These are phyloP conservation scores for Rubus idaeus DNA, from an alignment of 306 rosid species.

Conservation along the genomic window DNA sequence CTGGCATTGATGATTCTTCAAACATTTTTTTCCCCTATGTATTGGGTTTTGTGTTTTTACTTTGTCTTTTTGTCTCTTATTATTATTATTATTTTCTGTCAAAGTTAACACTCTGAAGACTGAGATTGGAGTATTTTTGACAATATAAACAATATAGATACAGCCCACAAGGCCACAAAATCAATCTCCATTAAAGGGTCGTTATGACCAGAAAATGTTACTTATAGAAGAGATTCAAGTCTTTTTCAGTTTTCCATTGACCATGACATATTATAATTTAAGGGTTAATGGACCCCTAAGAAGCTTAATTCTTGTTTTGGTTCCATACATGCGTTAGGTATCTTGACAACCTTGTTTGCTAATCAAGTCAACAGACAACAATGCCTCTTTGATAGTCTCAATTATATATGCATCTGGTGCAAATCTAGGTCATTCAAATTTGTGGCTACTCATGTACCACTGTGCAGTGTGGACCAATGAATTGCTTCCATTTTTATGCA, in stretches of 20 bases:
- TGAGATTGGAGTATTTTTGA: not conserved
- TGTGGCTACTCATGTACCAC: not conserved
- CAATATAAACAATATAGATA: not conserved
- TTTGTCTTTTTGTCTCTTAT: not conserved
- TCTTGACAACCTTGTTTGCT: not conserved
- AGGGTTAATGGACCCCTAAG: not conserved
- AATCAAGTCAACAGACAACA: not conserved
- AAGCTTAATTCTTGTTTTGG: too few relatives aligned
- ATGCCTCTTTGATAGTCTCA: not conserved
- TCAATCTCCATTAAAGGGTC: not conserved
- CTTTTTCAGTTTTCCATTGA: not conserved
- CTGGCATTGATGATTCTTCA: not conserved
- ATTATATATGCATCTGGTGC: not conserved
- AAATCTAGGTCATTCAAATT: constrained; percentile 2
- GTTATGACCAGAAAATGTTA: not conserved
- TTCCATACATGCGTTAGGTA: not conserved
- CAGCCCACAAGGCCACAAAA: not conserved
- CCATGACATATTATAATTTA: not conserved
- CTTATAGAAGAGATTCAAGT: not conserved
- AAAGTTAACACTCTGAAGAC: not conserved
- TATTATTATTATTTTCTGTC: not conserved
- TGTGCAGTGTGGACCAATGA: not conserved
- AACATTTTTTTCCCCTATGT: not conserved
- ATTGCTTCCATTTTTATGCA: not conserved
- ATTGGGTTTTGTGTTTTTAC: constrained; percentile 2